These are phyloP conservation scores for Cyclotella baltica DNA, from an alignment of 108 stramenopile species.

Conservation along the genomic window DNA sequence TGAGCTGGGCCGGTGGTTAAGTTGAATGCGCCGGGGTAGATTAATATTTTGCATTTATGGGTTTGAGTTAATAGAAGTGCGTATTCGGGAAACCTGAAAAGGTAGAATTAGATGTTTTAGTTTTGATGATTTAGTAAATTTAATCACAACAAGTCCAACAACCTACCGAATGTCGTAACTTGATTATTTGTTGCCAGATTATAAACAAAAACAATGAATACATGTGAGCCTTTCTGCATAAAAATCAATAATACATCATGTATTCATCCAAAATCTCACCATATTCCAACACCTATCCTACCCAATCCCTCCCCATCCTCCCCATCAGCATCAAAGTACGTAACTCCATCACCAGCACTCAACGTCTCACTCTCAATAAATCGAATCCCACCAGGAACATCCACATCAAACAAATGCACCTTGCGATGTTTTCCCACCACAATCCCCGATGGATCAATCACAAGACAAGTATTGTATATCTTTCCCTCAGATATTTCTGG, in stretches of 20 bases:
- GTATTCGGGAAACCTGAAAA: constrained; percentile 98
- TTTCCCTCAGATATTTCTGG: constrained; percentile 80
- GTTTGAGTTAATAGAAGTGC: constrained; percentile 89
- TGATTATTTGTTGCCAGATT: neutral
- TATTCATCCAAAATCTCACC: constrained; percentile 43
- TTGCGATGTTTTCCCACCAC: constrained; percentile 95
- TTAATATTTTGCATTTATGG: constrained; percentile 75
- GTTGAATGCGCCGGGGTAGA: constrained; percentile 99
- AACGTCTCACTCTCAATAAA: constrained; percentile 97
- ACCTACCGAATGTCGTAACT: constrained; percentile 11
- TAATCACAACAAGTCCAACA: neutral
- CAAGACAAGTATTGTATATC: constrained; percentile 94
- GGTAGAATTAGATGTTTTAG: too few species aligned
- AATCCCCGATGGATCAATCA: constrained; percentile 69
- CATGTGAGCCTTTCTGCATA: too few species aligned
- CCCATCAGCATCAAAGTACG: constrained; percentile 74
- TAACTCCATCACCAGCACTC: constrained; percentile 72
- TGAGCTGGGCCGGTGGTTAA: constrained; percentile 98
- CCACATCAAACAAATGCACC: constrained; percentile 99
- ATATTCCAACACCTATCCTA: constrained; percentile 96
- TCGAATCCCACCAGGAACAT: constrained; percentile 96
- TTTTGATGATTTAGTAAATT: neutral
- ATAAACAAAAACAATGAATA: neutral
- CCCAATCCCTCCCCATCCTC: constrained; percentile 59
- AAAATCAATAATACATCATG: too few species aligned